Evolutionary conservation across 768 basidiomycete genomes (phyloP).

Genomic region (Amanita subjunquillea): DNA sequence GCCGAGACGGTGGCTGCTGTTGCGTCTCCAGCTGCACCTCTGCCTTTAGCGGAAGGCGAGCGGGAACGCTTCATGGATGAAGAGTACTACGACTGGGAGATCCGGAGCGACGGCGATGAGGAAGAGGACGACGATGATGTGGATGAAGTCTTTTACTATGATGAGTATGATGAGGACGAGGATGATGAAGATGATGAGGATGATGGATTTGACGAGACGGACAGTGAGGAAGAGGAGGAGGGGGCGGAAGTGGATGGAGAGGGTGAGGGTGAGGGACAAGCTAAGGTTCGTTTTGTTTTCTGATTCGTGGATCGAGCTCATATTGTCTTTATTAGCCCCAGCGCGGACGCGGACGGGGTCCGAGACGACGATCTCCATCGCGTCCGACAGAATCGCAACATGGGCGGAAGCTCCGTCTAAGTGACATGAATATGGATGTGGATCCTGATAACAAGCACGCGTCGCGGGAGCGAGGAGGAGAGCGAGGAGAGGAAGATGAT

Average conservation of each 20-base stretch:
- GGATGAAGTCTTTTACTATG: slow-evolving; percentile 7
- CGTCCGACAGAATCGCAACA: background rate
- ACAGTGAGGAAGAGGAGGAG: background rate
- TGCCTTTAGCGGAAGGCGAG: background rate
- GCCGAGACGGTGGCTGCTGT: background rate
- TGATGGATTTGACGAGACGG: slow-evolving; percentile 11
- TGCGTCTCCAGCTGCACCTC: background rate
- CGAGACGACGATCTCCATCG: background rate
- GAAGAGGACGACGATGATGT: slow-evolving; percentile 4
- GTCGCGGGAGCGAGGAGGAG: background rate
- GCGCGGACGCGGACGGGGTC: background rate
- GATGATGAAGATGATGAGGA: slow-evolving; percentile 10
- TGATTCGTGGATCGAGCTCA: background rate
- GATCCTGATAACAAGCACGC: background rate
- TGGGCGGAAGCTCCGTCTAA: background rate
- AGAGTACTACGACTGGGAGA: slow-evolving; percentile 14
- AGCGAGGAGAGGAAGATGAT: slow-evolving; percentile 10
- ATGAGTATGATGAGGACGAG: slow-evolving; percentile 9
- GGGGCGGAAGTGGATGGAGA: background rate
- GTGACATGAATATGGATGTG: background rate
- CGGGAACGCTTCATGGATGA: slow-evolving; percentile 13
- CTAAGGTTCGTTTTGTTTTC: background rate
- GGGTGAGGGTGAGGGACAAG: too few species aligned
- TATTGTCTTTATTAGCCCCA: background rate
- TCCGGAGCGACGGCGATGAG: slow-evolving; percentile 12